Base-by-base conservation (phyloP, 345 rosid species). In the Hibiscus mutabilis region DNA sequence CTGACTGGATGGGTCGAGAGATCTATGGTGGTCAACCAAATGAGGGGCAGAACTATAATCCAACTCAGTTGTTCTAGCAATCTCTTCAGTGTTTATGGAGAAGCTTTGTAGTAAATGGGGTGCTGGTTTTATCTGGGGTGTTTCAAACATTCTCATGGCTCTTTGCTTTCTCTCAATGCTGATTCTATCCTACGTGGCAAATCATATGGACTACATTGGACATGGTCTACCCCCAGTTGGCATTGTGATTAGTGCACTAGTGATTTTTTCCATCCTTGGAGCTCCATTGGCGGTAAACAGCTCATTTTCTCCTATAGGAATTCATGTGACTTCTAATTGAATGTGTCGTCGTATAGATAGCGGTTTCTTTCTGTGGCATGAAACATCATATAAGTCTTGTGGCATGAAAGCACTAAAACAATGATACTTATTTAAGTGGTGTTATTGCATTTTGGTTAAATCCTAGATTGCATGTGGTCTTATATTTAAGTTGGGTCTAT, bases 1-100 rank as follows among this genome's bases (percentile, higher is more conserved):
- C 99, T 73, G 98, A 95, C 76, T 95, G 97, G 97, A 89, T 92
- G 97, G 98, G 99, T 64, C 82, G 98, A 79, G 98, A 95, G 84
- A 87, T 90, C 57, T 95, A 86, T 53, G 93, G 99, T 46, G 97
- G 96, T 37, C 71, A 83, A 72, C 99, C 98, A 53, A 89, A 90
- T 78, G 80, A 78, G 77, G 98, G 97, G 61, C 68, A 66, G 66
- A 74, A 51, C 53, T 95, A 95, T 69, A 86, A 74, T 77, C 21
- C 69, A 91, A 96, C 72, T 96, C 98, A 60, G 85, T 88, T 72
- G 79, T 87, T 61, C 92, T 96, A 64, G 99, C 97, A 79, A 77
- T 92, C 82, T 89, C 99, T 64, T 96, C 99, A 42, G 72, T 92
- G 82, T 85, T 92, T 52, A 88, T 95, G 96, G 98, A 95, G 88